Evolutionary conservation across 768 basidiomycete species (phyloP).

Genomic region (Rhizopogon vinicolor): DNA sequence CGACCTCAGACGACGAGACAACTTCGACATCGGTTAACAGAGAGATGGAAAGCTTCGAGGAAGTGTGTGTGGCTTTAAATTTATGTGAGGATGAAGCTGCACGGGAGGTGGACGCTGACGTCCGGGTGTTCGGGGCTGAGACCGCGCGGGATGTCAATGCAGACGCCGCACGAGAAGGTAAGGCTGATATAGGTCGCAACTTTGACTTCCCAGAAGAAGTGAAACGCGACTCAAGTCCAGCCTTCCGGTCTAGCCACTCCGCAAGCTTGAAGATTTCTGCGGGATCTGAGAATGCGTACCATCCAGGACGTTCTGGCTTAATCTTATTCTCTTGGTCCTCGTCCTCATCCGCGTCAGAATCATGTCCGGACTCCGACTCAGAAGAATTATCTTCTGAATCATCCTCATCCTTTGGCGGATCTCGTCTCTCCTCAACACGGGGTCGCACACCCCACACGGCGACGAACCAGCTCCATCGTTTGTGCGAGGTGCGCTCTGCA

Average conservation of each 20-base stretch:
- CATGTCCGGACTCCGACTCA: constrained; percentile 18
- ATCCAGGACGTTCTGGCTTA: constrained; percentile 19
- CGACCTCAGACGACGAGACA: constrained; percentile 1
- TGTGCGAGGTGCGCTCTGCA: constrained; percentile 49
- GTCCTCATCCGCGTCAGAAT: constrained; percentile 21
- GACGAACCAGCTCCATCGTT: constrained; percentile 75
- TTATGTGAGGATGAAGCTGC: background rate
- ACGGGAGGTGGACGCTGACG: background rate
- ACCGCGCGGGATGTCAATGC: background rate
- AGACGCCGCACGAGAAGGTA: background rate
- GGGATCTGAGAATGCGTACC: constrained; percentile 75
- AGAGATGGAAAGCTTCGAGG: background rate
- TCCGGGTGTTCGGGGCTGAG: background rate
- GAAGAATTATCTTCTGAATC: constrained; percentile 7
- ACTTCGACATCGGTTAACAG: constrained; percentile 3
- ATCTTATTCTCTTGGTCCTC: constrained; percentile 36
- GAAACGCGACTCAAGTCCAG: constrained; percentile 27
- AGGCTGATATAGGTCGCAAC: background rate
- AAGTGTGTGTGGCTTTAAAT: background rate
- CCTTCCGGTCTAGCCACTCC: constrained; percentile 57
- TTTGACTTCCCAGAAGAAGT: background rate
- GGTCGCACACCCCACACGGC: constrained; percentile 67
- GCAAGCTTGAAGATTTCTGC: constrained; percentile 60
- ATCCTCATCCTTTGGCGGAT: constrained; percentile 13
- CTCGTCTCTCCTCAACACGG: constrained; percentile 15